Evolutionary conservation across 179 eudicot species (phyloP), one percentile per base, ranked within the genome.

Genomic region (Monotropa hypopitys): DNA sequence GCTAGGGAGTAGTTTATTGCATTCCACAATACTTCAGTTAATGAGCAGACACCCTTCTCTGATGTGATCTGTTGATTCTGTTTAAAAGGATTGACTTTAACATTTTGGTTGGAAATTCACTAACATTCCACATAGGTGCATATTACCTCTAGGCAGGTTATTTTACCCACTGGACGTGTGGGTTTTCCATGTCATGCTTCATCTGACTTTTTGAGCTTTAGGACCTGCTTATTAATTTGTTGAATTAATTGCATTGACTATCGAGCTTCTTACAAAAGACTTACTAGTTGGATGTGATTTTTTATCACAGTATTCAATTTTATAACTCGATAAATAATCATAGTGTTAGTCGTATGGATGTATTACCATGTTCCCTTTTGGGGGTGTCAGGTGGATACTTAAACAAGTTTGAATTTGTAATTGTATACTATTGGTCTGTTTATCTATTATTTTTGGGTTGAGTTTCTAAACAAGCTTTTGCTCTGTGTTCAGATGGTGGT

Each of bases 401-500:
- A 53, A 33, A 11, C 76, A 18, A 32, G 20, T 72, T 33, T 0
- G 7, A 53, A n/a, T 38, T 73, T 43, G 43, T 53, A 53, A n/a
- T 12, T 18, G 5, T 73, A 8, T 18, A 28, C 61, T 30, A 65
- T 40, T 42, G 26, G 70, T 47, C 28, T 59, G n/a, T 5, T 18
- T 30, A 45, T 47, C 68, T 32, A 32, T 30, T 1, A 45, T 3
- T 2, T 47, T 30, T 21, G 28, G 47, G 40, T 21, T 53, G 63
- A 10, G 11, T 23, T 68, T 68, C 21, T 26, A 50, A 77, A 77
- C 49, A 26, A 7, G 23, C 74, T 67, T 77, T 26, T 40, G 43
- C 70, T 23, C 84, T 66, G 32, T 81, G 68, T 77, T 72, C 89
- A 91, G 98, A 86, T 80, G 87, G 84, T 84, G 96, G 86, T 62